Percentiles rank a stretch among this genome's conserved stretches.
Evolutionary conservation across 768 basidiomycete species (phyloP).

Genomic region (Phlebiopsis gigantea): DNA sequence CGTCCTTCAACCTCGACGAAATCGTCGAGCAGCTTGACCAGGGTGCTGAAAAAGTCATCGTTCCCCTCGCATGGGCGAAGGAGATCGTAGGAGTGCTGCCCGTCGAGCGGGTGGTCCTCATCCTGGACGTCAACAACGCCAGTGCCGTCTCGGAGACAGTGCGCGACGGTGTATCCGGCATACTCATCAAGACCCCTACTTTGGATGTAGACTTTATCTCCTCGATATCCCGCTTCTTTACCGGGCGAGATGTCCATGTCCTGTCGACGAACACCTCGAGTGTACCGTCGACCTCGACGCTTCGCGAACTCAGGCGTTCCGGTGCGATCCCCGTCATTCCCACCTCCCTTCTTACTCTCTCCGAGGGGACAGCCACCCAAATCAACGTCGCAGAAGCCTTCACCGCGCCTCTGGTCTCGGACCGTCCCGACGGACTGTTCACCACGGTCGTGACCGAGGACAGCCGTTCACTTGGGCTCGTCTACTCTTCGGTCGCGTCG

Average conservation of each 20-base stretch:
- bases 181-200: slow-evolving; percentile 69
- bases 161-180: slow-evolving; percentile 69
- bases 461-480: slow-evolving; percentile 81
- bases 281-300: slow-evolving; percentile 52
- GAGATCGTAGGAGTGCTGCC: slow-evolving; percentile 66
- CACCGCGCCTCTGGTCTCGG: slow-evolving; percentile 75
- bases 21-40: slow-evolving; percentile 65
- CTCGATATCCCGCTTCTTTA: slow-evolving; percentile 72
- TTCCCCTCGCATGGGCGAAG: slow-evolving; percentile 61
- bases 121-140: slow-evolving; percentile 68
- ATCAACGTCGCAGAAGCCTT: slow-evolving; percentile 83
- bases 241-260: slow-evolving; percentile 58
- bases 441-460: slow-evolving; percentile 86
- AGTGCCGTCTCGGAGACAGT: slow-evolving; percentile 73
- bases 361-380: slow-evolving; percentile 44
- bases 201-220: slow-evolving; percentile 73
- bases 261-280: slow-evolving; percentile 38
- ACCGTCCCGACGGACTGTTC: slow-evolving; percentile 88
- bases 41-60: slow-evolving; percentile 77
- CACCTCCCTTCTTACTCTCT: slow-evolving; percentile 60
- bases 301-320: slow-evolving; percentile 54
- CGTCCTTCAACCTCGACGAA: slow-evolving; percentile 43
- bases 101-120: slow-evolving; percentile 64
- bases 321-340: slow-evolving; percentile 69
- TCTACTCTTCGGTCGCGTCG: slow-evolving; percentile 89